Evolutionary conservation across 148 eudicot genomes (phyloP).

Genomic region (Limonium bicolor): DNA sequence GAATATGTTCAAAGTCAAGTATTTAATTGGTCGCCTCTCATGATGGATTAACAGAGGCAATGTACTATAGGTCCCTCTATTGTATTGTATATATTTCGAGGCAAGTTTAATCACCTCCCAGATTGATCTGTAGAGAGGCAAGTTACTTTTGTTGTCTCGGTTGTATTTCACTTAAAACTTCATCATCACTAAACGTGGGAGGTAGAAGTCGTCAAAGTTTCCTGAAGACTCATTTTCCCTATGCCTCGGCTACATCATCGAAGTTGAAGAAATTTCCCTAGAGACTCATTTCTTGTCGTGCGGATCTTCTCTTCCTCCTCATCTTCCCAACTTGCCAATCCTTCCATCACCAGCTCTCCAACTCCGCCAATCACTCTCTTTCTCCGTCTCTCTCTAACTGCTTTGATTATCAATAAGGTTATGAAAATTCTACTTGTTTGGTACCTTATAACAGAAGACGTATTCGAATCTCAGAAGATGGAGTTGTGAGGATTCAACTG

Average conservation of each 20-base stretch:
- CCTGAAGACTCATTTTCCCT: too few relatives aligned
- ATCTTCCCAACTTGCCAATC: slow-evolving; percentile 8
- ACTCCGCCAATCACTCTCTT: background rate
- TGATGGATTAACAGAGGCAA: too few relatives aligned
- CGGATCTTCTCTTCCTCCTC: slow-evolving; percentile 24
- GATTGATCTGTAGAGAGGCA: too few relatives aligned
- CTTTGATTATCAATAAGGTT: background rate
- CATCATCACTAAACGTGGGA: too few relatives aligned
- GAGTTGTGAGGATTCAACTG: background rate
- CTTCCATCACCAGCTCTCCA: background rate
- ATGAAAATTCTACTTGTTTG: background rate
- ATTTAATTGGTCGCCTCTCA: too few relatives aligned
- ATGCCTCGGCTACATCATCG: slow-evolving; percentile 18
- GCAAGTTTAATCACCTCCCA: too few relatives aligned
- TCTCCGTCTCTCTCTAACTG: slow-evolving; percentile 5
- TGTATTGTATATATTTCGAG: too few relatives aligned
- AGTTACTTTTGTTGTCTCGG: too few relatives aligned
- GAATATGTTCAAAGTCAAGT: too few relatives aligned
- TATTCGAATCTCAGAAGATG: background rate
- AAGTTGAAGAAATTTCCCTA: slow-evolving; percentile 17
- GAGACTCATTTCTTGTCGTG: slow-evolving; percentile 26
- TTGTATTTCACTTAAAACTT: too few relatives aligned
- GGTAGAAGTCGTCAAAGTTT: slow-evolving; percentile 10
- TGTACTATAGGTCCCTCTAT: too few relatives aligned
- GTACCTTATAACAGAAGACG: background rate